A percentile compares a stretch with the other conserved stretches of the same genome.
Evolutionary conservation across 352 stramenopile genomes (phyloP).

Genomic region (Pythium dissotocum): DNA sequence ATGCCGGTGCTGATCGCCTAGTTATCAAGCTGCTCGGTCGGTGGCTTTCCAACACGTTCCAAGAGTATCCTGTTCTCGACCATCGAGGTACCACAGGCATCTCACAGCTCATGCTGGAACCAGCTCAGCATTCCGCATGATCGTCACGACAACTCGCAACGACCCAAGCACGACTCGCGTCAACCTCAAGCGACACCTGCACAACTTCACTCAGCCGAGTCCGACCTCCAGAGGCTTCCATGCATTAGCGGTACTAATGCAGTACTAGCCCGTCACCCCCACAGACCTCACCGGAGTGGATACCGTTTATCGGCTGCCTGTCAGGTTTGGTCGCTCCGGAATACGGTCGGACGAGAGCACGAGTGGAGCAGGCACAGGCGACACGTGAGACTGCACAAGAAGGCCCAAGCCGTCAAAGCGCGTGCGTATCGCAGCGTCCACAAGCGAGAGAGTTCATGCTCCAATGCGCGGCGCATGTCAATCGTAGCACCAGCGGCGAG

Average conservation of each 20-base stretch:
- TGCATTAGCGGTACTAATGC: not conserved
- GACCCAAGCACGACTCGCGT: not conserved
- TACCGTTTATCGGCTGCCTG: not conserved
- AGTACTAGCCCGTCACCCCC: not conserved
- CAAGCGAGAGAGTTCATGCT: too few species aligned
- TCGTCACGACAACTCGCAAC: not conserved
- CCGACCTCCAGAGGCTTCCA: not conserved
- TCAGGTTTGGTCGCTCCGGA: not conserved
- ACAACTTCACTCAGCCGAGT: not conserved
- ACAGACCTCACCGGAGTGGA: not conserved
- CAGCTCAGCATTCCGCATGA: not conserved
- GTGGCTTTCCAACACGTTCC: constrained; percentile 16
- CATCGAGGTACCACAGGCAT: not conserved
- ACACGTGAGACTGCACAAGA: not conserved
- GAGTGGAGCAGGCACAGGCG: not conserved
- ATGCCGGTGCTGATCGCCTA: constrained; percentile 10
- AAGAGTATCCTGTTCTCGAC: constrained; percentile 17
- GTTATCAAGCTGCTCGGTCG: constrained; percentile 13
- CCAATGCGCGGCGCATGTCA: too few species aligned
- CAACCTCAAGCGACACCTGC: too few species aligned
- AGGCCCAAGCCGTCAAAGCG: not conserved
- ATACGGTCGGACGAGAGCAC: not conserved
- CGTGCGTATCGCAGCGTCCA: too few species aligned
- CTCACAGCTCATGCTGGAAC: not conserved
- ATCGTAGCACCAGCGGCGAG: too few species aligned